phyloP scores from a whole-genome alignment of 176 grass and related monocot species.

The Puya raimondii region DNA sequence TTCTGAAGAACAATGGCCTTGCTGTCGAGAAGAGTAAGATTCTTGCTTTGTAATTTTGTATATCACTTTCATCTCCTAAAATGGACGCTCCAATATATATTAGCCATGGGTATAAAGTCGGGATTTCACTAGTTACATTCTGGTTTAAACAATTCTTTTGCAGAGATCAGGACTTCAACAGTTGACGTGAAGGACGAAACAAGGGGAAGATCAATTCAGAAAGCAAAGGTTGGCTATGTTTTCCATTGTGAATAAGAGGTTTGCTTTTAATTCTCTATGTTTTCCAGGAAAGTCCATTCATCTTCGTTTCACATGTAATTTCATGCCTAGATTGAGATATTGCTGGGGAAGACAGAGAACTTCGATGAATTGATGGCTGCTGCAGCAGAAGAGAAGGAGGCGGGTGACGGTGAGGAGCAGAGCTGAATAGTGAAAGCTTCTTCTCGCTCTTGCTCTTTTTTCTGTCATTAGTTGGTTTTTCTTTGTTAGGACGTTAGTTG shows the following conservation, averaged over 20 bases:
- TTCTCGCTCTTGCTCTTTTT: not conserved
- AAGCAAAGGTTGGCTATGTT: slow-evolving; percentile 64
- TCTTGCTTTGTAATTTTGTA: slow-evolving; percentile 4
- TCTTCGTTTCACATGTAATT: not conserved
- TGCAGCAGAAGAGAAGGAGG: slow-evolving; percentile 57
- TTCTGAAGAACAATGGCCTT: slow-evolving; percentile 89
- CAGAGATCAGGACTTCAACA: slow-evolving; percentile 83
- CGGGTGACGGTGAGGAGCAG: slow-evolving; percentile 52
- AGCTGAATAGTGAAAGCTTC: slow-evolving; percentile 22
- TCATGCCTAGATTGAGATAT: slow-evolving; percentile 70
- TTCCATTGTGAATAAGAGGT: not conserved
- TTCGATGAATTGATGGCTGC: slow-evolving; percentile 92
- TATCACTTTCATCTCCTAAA: not conserved
- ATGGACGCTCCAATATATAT: not conserved
- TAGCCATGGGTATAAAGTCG: not conserved
- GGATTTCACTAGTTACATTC: not conserved
- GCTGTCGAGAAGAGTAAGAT: slow-evolving; percentile 81
- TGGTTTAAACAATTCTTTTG: not conserved
- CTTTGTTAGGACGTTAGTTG: slow-evolving; percentile 26
- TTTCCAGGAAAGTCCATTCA: slow-evolving; percentile 1
- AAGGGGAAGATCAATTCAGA: slow-evolving; percentile 64
- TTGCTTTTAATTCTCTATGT: not conserved
- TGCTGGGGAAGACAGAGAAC: slow-evolving; percentile 74
- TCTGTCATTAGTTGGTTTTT: slow-evolving; percentile 21
- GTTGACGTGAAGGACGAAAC: slow-evolving; percentile 78